Evolutionary conservation across 192 early-diverging fungal species (phyloP).

Genomic region (Cladochytrium replicatum): DNA sequence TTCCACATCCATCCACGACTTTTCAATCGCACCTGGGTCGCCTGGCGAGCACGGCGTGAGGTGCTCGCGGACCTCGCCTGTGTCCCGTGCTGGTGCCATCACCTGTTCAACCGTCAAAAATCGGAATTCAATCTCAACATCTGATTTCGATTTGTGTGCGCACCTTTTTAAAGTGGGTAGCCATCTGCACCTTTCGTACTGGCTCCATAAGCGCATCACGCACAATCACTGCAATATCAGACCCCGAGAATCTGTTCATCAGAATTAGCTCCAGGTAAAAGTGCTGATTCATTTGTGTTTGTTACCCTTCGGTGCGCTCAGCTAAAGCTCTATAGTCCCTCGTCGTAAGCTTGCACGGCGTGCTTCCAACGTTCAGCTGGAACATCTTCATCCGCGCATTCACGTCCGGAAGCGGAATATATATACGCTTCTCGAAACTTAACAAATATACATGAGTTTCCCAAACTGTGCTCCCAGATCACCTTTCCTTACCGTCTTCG

Average conservation of each 20-base stretch:
- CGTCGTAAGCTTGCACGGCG: constrained; percentile 63
- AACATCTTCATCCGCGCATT: constrained; percentile 86
- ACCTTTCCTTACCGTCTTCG: constrained; percentile 44
- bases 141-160: not conserved
- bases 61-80: constrained; percentile 41
- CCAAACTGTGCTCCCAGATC: too few species aligned
- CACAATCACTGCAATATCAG: constrained; percentile 90
- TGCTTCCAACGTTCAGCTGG: constrained; percentile 83
- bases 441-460: too few species aligned
- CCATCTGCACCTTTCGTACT: constrained; percentile 86
- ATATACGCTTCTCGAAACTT: constrained; percentile 97
- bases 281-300: too few species aligned
- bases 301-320: constrained; percentile 78
- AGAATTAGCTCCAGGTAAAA: too few species aligned
- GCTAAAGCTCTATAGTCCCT: constrained; percentile 69
- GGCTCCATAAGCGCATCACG: constrained; percentile 97
- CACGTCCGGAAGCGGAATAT: constrained; percentile 89
- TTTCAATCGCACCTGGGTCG: constrained; percentile 76
- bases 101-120: too few species aligned
- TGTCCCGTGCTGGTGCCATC: constrained; percentile 44
- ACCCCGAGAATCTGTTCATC: constrained; percentile 78
- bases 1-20: constrained; percentile 78
- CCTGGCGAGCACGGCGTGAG: constrained; percentile 94
- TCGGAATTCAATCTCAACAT: too few species aligned
- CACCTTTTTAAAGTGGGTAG: constrained; percentile 84